Base-by-base conservation (phyloP, 2,329 filamentous ascomycete genomes). In the Cladosporium sphaerospermum region DNA sequence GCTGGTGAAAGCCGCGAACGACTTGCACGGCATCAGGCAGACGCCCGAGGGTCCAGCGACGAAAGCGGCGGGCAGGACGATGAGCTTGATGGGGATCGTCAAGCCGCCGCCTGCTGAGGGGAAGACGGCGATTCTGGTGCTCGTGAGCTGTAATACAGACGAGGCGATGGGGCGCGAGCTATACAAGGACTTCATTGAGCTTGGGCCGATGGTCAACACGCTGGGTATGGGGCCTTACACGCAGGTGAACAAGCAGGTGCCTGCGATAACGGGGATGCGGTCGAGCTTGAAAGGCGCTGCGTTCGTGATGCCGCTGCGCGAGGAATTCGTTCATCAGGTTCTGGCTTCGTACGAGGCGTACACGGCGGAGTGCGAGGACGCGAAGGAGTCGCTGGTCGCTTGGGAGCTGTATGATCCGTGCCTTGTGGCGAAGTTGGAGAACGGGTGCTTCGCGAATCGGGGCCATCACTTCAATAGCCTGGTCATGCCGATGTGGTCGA, bases 401-500 rank as follows among this genome's bases (percentile, higher is more conserved):
- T 65, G 60, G 52, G 63, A 65, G 49, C 42, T 59, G 8, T 63
- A 58, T 45, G 63, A 65, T 47, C 56, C 62, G 4, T 54, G 51
- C 5, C 53, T 59, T 16, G 59, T 64, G 7, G 59, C 56, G 3
- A 46, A 53, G 37, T 41, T 41, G 3, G 59, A 62, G 9, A 54
- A 47, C 5, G 61, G 63, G 1, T 59, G 62, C 40, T 64, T 64
- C 36, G 62, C 63, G 7, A 64, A 64, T 40, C 47, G 63, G 9
- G 62, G 62, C 7, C 58, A 59, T 2, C 63, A 65, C 54, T 42
- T 64, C 7, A 63, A 64, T n/a, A 62, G 62, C 1, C 42, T 68
- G 9, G 61, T 64, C 33, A 56, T 61, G 52, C 62, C 62, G 5
- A 62, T 58, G 10, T 70, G 68, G 67, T 59, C 52, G 1, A 53